Evolutionary conservation across 192 early-diverging fungal genomes (phyloP).

Genomic region (Dimargaris xerosporica): DNA sequence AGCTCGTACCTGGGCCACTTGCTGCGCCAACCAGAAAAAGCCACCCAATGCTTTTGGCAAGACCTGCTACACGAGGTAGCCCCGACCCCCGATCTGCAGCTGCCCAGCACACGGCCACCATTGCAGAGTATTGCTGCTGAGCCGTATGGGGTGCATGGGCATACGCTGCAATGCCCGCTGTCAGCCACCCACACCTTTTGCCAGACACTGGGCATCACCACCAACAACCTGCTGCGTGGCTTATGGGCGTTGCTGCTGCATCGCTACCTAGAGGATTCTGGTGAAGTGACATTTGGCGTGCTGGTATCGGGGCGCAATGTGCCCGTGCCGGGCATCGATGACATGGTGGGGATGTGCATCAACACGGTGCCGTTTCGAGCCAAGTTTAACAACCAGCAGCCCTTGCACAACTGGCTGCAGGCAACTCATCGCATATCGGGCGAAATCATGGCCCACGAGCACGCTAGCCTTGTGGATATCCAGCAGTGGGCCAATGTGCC

Average conservation of each 20-base stretch:
- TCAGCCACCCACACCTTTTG: neutral
- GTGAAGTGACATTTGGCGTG: conserved; percentile 1
- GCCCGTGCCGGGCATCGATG: neutral
- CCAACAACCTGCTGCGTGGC: neutral
- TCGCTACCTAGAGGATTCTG: neutral
- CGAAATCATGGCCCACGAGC: neutral
- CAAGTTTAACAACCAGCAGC: neutral
- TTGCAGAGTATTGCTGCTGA: too few species aligned
- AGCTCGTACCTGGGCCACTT: neutral
- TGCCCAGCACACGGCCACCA: neutral
- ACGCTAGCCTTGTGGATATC: neutral
- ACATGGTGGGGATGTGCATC: neutral
- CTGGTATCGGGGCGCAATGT: neutral
- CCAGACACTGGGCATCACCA: neutral
- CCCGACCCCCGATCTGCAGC: neutral
- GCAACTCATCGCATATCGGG: neutral
- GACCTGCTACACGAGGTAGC: neutral
- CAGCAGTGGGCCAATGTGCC: neutral
- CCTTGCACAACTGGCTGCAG: neutral
- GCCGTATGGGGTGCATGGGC: too few species aligned
- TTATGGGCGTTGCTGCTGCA: neutral
- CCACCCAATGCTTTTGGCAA: neutral
- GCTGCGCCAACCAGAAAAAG: too few species aligned
- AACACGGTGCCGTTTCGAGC: conserved; percentile 2
- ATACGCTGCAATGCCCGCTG: too few species aligned